These are phyloP conservation scores for Pterula multifida DNA, from an alignment of 1,284 basidiomycete genomes.

Conservation along the genomic window DNA sequence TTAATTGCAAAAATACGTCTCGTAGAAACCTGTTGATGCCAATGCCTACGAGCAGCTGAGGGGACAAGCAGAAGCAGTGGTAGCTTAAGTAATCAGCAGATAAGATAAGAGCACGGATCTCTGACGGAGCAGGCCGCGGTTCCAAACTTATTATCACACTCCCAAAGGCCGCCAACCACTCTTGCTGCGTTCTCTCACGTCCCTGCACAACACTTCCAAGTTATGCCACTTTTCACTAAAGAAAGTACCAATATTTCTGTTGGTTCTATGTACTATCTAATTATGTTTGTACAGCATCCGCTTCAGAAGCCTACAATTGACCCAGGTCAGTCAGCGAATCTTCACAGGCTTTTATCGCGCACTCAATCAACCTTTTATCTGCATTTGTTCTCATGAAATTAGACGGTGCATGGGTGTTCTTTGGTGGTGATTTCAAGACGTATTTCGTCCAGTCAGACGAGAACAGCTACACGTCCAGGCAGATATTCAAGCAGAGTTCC, in stretches of 20 bases:
- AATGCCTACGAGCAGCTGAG: no score
- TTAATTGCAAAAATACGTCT: no score
- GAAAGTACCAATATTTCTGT: background rate
- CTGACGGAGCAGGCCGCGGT: background rate
- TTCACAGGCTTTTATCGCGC: background rate
- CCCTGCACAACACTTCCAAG: background rate
- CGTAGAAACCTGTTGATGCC: no score
- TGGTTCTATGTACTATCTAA: no score
- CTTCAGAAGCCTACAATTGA: background rate
- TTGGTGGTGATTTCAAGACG: slow-evolving; percentile 17
- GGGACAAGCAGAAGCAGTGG: no score
- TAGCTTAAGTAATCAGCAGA: no score
- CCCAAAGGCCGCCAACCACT: background rate
- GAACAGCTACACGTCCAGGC: slow-evolving; percentile 15
- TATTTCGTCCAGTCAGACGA: slow-evolving; percentile 12
- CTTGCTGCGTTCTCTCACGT: background rate
- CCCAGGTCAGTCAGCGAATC: background rate
- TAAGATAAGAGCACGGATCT: background rate
- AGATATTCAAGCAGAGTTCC: slow-evolving; percentile 16
- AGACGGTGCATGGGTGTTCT: slow-evolving; percentile 17
- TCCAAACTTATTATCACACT: background rate
- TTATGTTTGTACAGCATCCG: background rate
- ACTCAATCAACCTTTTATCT: background rate
- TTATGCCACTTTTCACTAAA: background rate
- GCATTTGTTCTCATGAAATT: slow-evolving; percentile 8